A percentile compares a stretch with the other conserved stretches of the same genome.
These are phyloP conservation scores for Thalassiosira profunda DNA, from an alignment of 108 stramenopile genomes.

Conservation along the genomic window DNA sequence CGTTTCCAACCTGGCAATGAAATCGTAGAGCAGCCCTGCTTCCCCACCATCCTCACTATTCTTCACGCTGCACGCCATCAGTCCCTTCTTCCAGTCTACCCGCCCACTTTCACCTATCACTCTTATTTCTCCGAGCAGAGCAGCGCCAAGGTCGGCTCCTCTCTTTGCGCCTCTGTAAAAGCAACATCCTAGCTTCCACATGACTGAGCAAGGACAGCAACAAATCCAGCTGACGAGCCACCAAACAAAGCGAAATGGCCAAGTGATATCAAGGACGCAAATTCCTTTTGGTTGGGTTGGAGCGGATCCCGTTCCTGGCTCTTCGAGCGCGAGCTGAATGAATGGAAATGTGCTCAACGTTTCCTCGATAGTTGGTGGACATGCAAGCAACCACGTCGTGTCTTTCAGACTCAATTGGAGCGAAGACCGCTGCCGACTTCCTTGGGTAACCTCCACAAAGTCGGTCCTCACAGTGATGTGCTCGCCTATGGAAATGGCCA, in stretches of 20 bases:
- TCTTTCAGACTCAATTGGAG: conserved; percentile 9
- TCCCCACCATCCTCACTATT: conserved; percentile 1
- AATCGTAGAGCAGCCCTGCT: background rate
- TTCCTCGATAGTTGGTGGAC: conserved; percentile 14
- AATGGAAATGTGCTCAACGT: conserved; percentile 3
- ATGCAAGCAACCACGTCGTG: conserved; percentile 15
- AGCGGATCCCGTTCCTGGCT: conserved; percentile 18
- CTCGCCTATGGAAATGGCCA: conserved; percentile 26
- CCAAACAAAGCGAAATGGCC: conserved; percentile 16
- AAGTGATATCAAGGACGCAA: conserved; percentile 17
- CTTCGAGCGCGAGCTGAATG: conserved; percentile 14
- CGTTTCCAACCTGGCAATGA: background rate
- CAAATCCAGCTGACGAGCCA: conserved; percentile 28
- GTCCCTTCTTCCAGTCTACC: background rate
- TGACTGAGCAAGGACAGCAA: conserved; percentile 23
- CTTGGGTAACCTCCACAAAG: background rate
- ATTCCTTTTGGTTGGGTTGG: conserved; percentile 14
- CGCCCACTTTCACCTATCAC: conserved; percentile 21
- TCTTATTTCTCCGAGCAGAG: conserved; percentile 7
- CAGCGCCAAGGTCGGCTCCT: conserved; percentile 8
- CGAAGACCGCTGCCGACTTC: background rate
- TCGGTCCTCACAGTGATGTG: conserved; percentile 16
- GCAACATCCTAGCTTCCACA: background rate
- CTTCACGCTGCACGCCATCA: background rate
- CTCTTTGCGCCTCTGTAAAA: background rate